Base-by-base conservation (phyloP, 805 yeast genomes). In the Pichia membranifaciens region DNA sequence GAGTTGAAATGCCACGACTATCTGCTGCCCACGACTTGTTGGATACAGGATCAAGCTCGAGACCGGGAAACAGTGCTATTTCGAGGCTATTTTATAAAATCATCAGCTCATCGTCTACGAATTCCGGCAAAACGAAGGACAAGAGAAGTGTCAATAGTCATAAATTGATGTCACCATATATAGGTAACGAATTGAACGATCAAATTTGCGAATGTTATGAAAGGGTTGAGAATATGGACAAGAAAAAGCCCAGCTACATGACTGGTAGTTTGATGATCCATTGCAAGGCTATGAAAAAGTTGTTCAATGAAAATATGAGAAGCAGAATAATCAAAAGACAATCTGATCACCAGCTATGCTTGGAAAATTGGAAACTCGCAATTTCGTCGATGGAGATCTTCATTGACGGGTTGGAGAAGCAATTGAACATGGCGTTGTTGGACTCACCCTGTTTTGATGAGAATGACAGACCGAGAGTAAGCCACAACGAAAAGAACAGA, bases 191-290 rank as follows among this genome's bases (percentile, higher is more conserved):
- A 20, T 3, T 41, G 7, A n/a, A 17, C 5, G 43, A 41, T 17
- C 13, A 16, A 31, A 4, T 44, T 2, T 9, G 23, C 23, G 33
- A 31, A 10, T 17, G 32, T 23, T 17, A 33, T 6, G 15, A 32
- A 1, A 39, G 20, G 16, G 20, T 33, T 4, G 35, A 39, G 18
- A 17, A 38, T 18, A n/a, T 39, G 2, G 25, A 22, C n/a, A 13
- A n/a, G 2, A 10, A 31, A 15, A 31, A 32, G 5, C 39, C 20
- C 4, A 39, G 21, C 40, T 36, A 28, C 22, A 4, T 36, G 22
- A 36, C 23, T 18, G 45, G 41, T 3, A 22, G 44, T 39, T 33
- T 45, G 16, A 34, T 45, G 12, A 23, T 38, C 7, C 48, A 45
- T 39, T 32, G 38, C 21, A 39, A 45, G 13, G 22, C 25, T 3